A percentile compares a stretch with the other conserved stretches of the same genome.
These are phyloP conservation scores for Abrus precatorius DNA, from an alignment of 306 rosid genomes.

Conservation along the genomic window DNA sequence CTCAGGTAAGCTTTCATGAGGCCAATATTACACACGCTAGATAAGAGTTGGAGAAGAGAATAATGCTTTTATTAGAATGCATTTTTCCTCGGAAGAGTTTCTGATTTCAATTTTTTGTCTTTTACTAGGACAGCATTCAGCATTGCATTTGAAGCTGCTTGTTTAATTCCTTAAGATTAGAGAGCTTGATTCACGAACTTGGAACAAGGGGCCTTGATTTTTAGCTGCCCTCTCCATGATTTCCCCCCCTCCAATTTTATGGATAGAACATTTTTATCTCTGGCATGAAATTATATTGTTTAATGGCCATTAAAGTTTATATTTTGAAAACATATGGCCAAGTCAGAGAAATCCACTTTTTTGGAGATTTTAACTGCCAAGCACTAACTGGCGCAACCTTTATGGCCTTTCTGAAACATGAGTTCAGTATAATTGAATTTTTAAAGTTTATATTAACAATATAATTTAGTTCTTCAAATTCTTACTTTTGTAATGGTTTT, in stretches of 20 bases:
- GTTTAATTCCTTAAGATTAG: conserved; percentile 4
- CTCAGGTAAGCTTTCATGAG: conserved; percentile 42
- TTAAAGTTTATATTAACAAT: too few relatives aligned
- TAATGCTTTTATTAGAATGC: conserved; percentile 10
- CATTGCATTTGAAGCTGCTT: conserved; percentile 40
- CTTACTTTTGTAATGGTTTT: too few relatives aligned
- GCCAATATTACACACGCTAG: conserved; percentile 32
- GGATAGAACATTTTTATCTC: conserved; percentile 35
- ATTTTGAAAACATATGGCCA: conserved; percentile 5
- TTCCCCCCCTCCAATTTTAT: conserved; percentile 5
- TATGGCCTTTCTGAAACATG: too few relatives aligned
- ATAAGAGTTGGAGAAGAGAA: conserved; percentile 30
- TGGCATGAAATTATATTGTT: conserved; percentile 23
- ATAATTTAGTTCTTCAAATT: too few relatives aligned
- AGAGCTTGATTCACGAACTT: conserved; percentile 28
- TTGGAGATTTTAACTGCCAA: neutral
- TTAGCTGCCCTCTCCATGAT: neutral
- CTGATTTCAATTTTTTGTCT: conserved; percentile 11
- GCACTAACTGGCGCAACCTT: too few relatives aligned
- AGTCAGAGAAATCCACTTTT: neutral
- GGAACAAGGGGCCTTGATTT: conserved; percentile 32
- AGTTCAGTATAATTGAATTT: too few relatives aligned
- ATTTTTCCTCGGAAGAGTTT: conserved; percentile 35
- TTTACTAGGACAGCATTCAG: conserved; percentile 31
- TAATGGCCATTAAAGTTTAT: conserved; percentile 7